These are phyloP conservation scores for Dryadomyces sulphureus DNA, from an alignment of 2,329 filamentous ascomycete genomes.

Conservation along the genomic window DNA sequence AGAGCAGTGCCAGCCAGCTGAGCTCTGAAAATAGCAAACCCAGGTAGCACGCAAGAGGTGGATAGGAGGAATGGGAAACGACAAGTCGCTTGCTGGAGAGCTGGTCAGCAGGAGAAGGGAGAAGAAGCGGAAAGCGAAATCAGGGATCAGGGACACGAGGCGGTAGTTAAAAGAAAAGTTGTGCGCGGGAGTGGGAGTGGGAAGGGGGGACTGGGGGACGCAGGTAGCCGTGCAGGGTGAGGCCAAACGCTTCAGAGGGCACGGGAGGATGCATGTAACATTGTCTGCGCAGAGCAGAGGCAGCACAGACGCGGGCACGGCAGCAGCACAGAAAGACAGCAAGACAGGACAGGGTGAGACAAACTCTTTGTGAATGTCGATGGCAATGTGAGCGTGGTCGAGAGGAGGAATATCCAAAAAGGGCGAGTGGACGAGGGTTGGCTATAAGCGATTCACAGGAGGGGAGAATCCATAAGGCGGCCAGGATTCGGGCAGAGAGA, in stretches of 20 bases:
- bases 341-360: not conserved
- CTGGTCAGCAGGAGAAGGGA: not conserved
- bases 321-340: not conserved
- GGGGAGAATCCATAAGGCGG: not conserved
- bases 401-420: not conserved
- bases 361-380: not conserved
- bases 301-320: not conserved
- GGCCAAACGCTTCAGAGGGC: not conserved
- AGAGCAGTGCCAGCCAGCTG: not conserved
- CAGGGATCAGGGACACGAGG: too few species aligned
- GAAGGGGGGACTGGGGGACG: not conserved
- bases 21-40: not conserved
- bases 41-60: not conserved
- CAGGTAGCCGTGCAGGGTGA: not conserved
- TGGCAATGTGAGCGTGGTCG: too few species aligned
- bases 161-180: not conserved
- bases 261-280: conserved; percentile 5
- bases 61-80: not conserved
- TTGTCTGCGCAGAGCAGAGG: conserved; percentile 4
- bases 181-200: not conserved
- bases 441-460: not conserved
- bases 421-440: too few species aligned
- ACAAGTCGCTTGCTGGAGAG: not conserved
- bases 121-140: not conserved
- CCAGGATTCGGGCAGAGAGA: not conserved